These are phyloP conservation scores for Lithohypha guttulata DNA, from an alignment of 2,329 filamentous ascomycete genomes.

Conservation along the genomic window DNA sequence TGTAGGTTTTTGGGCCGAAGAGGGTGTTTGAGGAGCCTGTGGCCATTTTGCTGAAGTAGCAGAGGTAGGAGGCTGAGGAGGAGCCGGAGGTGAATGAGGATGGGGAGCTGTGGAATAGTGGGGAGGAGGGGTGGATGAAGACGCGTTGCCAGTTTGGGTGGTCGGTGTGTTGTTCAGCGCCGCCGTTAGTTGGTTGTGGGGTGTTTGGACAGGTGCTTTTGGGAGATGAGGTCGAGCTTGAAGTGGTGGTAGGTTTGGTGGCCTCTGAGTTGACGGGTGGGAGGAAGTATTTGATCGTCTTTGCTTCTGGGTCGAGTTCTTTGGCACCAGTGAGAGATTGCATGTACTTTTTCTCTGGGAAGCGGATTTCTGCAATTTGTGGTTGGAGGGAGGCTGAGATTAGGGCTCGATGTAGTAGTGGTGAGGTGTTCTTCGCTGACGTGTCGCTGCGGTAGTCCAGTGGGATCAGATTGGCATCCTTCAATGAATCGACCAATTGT, in stretches of 20 bases:
- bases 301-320: constrained; percentile 83
- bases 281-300: constrained; percentile 85
- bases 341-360: constrained; percentile 92
- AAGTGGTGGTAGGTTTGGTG: background rate
- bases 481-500: constrained; percentile 76
- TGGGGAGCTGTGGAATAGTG: constrained; percentile 78
- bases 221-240: background rate
- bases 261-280: constrained; percentile 36
- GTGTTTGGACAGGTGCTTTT: background rate
- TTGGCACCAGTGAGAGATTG: constrained; percentile 78
- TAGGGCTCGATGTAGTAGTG: constrained; percentile 54
- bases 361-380: constrained; percentile 81
- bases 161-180: background rate
- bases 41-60: constrained; percentile 84
- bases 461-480: constrained; percentile 70
- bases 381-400: constrained; percentile 67
- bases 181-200: background rate
- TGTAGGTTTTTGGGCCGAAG: constrained; percentile 62
- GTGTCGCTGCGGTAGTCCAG: constrained; percentile 37
- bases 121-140: constrained; percentile 85
- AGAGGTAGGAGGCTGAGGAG: constrained; percentile 64
- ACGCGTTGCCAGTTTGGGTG: constrained; percentile 53
- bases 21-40: constrained; percentile 42
- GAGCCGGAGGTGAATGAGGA: constrained; percentile 63
- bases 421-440: constrained; percentile 19